Evolutionary conservation across 1,139 yeast species (phyloP).

Genomic region (Geotrichum siamense): DNA sequence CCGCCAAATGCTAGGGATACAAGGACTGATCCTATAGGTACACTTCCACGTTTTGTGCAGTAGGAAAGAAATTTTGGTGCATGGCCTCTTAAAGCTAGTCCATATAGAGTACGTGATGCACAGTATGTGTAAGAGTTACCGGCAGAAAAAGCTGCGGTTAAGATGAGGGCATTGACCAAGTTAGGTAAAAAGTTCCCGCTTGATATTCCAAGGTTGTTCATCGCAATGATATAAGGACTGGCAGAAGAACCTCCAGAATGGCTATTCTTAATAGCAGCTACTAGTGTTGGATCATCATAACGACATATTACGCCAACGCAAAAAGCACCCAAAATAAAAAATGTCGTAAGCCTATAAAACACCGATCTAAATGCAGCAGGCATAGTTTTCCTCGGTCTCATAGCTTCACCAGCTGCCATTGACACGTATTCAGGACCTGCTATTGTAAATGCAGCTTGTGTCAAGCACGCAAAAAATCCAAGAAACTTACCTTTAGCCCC

Average conservation of each 20-base stretch:
- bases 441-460: constrained; percentile 60
- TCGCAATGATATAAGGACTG: constrained; percentile 59
- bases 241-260: constrained; percentile 56
- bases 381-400: constrained; percentile 64
- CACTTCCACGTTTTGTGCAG: constrained; percentile 46
- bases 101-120: constrained; percentile 51
- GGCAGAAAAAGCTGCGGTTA: constrained; percentile 62
- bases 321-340: constrained; percentile 58
- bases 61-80: constrained; percentile 42
- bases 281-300: constrained; percentile 43
- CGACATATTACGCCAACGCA: constrained; percentile 55
- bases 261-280: constrained; percentile 40
- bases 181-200: constrained; percentile 47
- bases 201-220: constrained; percentile 44
- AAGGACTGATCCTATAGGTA: constrained; percentile 48
- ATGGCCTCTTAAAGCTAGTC: constrained; percentile 50
- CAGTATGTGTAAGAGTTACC: constrained; percentile 68
- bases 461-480: constrained; percentile 61
- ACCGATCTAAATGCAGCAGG: constrained; percentile 64
- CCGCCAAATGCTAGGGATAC: constrained; percentile 45
- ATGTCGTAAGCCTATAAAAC: constrained; percentile 51
- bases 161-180: constrained; percentile 53
- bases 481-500: constrained; percentile 63
- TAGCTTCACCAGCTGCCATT: constrained; percentile 67
- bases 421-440: constrained; percentile 84